Conservation (phyloP, 306 rosid species). For the Trichosanthes truncata region DNA sequence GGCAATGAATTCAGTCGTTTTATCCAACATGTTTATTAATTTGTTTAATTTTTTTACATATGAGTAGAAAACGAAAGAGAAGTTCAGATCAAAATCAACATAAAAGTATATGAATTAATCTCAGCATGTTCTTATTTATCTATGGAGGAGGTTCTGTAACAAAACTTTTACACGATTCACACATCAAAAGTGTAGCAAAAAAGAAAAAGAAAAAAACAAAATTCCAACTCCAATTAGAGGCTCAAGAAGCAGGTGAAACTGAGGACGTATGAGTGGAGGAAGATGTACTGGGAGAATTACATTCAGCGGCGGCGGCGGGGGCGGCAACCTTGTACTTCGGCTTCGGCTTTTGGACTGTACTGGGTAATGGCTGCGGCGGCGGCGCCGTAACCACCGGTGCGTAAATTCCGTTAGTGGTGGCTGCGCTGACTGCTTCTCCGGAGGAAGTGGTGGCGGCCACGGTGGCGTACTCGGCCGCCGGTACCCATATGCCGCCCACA, state of each 20-base stretch:
- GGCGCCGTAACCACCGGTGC: conserved; percentile 47
- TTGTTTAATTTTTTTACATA: background rate
- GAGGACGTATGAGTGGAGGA: conserved; percentile 58
- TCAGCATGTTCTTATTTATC: background rate
- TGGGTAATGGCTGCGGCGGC: conserved; percentile 23
- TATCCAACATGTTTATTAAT: too few relatives aligned
- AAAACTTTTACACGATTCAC: background rate
- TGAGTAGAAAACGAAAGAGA: background rate
- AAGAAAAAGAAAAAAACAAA: background rate
- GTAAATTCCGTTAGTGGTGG: conserved; percentile 31
- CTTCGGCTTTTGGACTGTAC: conserved; percentile 21
- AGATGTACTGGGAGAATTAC: conserved; percentile 65
- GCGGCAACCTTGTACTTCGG: conserved; percentile 13
- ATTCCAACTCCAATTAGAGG: conserved; percentile 16
- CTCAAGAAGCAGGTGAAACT: conserved; percentile 20
- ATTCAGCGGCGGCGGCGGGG: conserved; percentile 28
- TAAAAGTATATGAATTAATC: background rate
- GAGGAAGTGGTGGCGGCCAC: conserved; percentile 34
- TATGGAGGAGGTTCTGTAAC: background rate
- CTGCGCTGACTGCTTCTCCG: conserved; percentile 29
- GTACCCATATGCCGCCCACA: conserved; percentile 80
- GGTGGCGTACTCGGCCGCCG: conserved; percentile 55
- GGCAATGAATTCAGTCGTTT: too few relatives aligned
- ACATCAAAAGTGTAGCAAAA: background rate
- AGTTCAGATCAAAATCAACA: background rate